These are phyloP conservation scores for Biscogniauxia marginata DNA, from an alignment of 2,329 filamentous ascomycete genomes.

Conservation along the genomic window DNA sequence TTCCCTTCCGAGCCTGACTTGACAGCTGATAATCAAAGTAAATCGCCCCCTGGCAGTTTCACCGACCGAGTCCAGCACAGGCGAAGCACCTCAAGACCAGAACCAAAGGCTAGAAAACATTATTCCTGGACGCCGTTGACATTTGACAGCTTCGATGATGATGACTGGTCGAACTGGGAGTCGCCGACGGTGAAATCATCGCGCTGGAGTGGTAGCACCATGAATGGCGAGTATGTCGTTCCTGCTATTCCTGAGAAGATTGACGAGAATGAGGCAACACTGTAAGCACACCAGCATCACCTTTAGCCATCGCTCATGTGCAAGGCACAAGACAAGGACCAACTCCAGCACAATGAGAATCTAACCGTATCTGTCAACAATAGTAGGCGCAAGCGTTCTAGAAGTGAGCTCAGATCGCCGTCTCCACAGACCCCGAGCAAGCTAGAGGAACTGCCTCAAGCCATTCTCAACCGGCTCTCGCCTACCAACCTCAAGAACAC, in stretches of 20 bases:
- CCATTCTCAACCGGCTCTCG: constrained; percentile 67
- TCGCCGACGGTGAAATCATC: constrained; percentile 52
- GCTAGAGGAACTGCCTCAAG: constrained; percentile 62
- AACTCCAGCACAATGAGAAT: constrained; percentile 6
- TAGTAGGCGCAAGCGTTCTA: constrained; percentile 31
- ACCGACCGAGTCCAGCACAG: constrained; percentile 29
- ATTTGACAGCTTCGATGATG: constrained; percentile 57
- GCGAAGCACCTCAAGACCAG: constrained; percentile 32
- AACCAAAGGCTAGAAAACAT: constrained; percentile 47
- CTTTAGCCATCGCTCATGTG: constrained; percentile 8
- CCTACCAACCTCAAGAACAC: constrained; percentile 78
- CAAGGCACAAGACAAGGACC: constrained; percentile 21
- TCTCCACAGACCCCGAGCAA: constrained; percentile 39
- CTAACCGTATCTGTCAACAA: constrained; percentile 26
- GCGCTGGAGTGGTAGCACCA: constrained; percentile 64
- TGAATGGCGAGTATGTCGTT: constrained; percentile 45
- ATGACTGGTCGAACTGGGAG: constrained; percentile 67
- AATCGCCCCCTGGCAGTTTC: constrained; percentile 31
- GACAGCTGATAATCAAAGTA: constrained; percentile 32
- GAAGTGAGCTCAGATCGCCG: constrained; percentile 25
- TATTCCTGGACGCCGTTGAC: constrained; percentile 61
- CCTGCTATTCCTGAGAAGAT: constrained; percentile 46
- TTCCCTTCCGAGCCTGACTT: constrained; percentile 41
- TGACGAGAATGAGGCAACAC: constrained; percentile 45
- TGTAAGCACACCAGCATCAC: constrained; percentile 42